A percentile compares a stretch with the other conserved stretches of the same genome.
Evolutionary conservation across 352 stramenopile species (phyloP).

Genomic region (Phytopythium aichiense): DNA sequence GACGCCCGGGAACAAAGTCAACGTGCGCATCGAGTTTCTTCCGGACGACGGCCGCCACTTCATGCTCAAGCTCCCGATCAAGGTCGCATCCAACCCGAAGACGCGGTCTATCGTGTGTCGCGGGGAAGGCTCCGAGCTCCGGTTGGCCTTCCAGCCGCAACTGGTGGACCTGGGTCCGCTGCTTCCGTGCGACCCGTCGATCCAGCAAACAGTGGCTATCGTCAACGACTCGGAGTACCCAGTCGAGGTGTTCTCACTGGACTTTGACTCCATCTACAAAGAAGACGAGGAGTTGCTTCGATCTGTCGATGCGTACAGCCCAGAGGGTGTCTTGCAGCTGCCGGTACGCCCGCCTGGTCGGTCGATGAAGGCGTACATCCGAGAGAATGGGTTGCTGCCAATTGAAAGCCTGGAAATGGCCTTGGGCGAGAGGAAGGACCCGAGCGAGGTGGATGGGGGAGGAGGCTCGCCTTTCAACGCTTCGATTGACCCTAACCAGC

Average conservation of each 20-base stretch:
- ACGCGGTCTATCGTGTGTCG: conserved; percentile 67
- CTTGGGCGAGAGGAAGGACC: not conserved
- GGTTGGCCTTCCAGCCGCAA: conserved; percentile 77
- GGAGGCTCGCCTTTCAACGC: no score
- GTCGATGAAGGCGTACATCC: conserved; percentile 51
- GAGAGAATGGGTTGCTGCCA: conserved; percentile 32
- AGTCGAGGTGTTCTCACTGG: conserved; percentile 90
- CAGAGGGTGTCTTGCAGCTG: conserved; percentile 67
- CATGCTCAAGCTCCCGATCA: conserved; percentile 83
- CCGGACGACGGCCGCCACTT: conserved; percentile 78
- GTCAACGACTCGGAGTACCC: conserved; percentile 86
- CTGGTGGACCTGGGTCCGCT: conserved; percentile 85
- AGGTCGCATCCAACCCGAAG: conserved; percentile 80
- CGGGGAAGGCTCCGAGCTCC: conserved; percentile 75
- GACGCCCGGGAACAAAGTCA: conserved; percentile 66
- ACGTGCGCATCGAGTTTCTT: conserved; percentile 90
- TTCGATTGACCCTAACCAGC: not conserved
- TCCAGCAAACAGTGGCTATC: conserved; percentile 65
- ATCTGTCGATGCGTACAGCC: conserved; percentile 44
- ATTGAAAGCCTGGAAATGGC: not conserved
- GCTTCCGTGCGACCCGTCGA: conserved; percentile 59
- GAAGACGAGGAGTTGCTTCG: conserved; percentile 85
- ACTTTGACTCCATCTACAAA: conserved; percentile 83
- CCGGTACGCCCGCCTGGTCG: conserved; percentile 68
- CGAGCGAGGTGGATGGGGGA: not conserved